These are phyloP conservation scores for Phytopythium cucurbitacearum DNA, from an alignment of 352 stramenopile genomes.

Conservation along the genomic window DNA sequence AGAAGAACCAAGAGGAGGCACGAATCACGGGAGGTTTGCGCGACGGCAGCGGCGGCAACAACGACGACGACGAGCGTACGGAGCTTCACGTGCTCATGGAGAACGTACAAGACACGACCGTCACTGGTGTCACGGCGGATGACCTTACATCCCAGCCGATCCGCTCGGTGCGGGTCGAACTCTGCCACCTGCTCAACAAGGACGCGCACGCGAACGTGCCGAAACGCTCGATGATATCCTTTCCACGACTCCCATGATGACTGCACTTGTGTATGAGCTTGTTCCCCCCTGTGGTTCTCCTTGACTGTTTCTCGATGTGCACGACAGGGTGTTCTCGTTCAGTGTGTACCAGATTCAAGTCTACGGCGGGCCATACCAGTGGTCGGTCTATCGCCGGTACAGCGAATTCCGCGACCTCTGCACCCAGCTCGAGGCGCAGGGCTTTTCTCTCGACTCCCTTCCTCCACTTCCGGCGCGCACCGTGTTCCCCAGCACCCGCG, in stretches of 20 bases:
- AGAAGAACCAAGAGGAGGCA: slow-evolving; percentile 76
- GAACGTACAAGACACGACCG: slow-evolving; percentile 76
- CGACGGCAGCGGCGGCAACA: slow-evolving; percentile 12
- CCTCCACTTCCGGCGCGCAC: slow-evolving; percentile 63
- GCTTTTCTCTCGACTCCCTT: slow-evolving; percentile 46
- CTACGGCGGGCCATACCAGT: slow-evolving; percentile 82
- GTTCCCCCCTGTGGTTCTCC: slow-evolving; percentile 4
- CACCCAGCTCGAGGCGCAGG: slow-evolving; percentile 35
- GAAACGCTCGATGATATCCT: slow-evolving; percentile 28
- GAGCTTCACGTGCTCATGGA: slow-evolving; percentile 78
- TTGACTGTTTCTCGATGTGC: too few relatives aligned
- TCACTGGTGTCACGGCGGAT: slow-evolving; percentile 62
- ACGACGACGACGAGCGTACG: slow-evolving; percentile 60
- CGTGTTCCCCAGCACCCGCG: slow-evolving; percentile 70
- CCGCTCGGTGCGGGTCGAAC: slow-evolving; percentile 73
- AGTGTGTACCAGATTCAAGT: slow-evolving; percentile 82
- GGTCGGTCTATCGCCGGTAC: slow-evolving; percentile 82
- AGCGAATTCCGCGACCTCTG: slow-evolving; percentile 75
- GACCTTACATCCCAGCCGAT: slow-evolving; percentile 73
- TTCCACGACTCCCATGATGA: slow-evolving; percentile 14
- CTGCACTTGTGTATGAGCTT: slow-evolving; percentile 10
- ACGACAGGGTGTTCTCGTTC: slow-evolving; percentile 72
- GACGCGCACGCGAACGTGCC: slow-evolving; percentile 81
- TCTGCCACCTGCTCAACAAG: slow-evolving; percentile 86
- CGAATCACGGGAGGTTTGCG: slow-evolving; percentile 14